A percentile compares a stretch with the other conserved stretches of the same genome.
Evolutionary conservation across 169 alveolate genomes (phyloP).

Genomic region (Neospora caninum): DNA sequence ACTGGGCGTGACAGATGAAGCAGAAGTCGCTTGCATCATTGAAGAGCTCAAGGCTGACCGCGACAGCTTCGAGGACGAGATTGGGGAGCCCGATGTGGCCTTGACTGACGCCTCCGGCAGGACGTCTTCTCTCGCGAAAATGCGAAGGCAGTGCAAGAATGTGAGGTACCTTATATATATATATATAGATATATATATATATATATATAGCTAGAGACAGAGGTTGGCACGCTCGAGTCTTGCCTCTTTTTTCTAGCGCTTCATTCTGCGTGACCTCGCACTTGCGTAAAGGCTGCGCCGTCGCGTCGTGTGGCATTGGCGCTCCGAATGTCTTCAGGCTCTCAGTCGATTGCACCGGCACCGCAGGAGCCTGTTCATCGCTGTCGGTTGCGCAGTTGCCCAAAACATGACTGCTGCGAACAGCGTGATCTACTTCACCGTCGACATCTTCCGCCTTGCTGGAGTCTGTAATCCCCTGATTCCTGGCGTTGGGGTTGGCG

Average conservation of each 20-base stretch:
- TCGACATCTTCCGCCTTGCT: slow-evolving; percentile 50
- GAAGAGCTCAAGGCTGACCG: slow-evolving; percentile 27
- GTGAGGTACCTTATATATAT: not conserved
- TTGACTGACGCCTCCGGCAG: not conserved
- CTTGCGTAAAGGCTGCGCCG: not conserved
- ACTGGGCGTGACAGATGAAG: not conserved
- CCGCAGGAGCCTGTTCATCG: slow-evolving; percentile 33
- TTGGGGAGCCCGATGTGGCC: not conserved
- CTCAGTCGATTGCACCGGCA: not conserved
- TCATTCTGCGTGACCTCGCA: not conserved
- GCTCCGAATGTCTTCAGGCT: not conserved
- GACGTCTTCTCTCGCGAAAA: not conserved
- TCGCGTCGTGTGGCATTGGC: not conserved
- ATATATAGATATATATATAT: not conserved
- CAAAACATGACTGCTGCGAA: slow-evolving; percentile 67
- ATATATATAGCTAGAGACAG: not conserved
- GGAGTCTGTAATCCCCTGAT: slow-evolving; percentile 38
- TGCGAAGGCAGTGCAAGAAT: not conserved
- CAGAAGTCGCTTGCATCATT: not conserved
- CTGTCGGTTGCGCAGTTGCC: slow-evolving; percentile 67
- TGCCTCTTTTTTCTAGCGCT: not conserved
- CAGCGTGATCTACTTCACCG: slow-evolving; percentile 41
- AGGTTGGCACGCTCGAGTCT: not conserved
- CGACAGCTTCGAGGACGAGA: not conserved
- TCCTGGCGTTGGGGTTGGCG: slow-evolving; percentile 61